Evolutionary conservation across 345 rosid species (phyloP).

Genomic region (Euclidium syriacum): DNA sequence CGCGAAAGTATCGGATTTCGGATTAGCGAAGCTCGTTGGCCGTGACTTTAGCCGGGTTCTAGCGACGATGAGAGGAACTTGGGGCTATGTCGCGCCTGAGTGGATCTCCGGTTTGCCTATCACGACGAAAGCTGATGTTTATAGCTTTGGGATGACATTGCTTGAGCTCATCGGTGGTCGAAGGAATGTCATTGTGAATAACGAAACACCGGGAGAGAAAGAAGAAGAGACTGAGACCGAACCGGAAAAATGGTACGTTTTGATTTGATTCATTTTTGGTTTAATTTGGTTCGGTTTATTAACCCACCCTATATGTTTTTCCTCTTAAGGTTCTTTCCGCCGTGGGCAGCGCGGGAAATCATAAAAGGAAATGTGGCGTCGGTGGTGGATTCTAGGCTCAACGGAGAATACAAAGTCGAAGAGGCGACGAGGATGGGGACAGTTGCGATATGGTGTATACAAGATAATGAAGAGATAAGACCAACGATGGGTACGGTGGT

Average conservation of each 20-base stretch:
- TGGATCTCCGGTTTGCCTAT: constrained; percentile 59
- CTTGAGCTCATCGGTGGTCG: constrained; percentile 67
- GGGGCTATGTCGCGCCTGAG: constrained; percentile 69
- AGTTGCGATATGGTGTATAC: constrained; percentile 82
- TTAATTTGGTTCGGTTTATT: too few relatives aligned
- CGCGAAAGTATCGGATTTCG: constrained; percentile 57
- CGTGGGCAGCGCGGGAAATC: constrained; percentile 75
- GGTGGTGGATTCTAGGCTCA: constrained; percentile 44
- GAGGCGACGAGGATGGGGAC: constrained; percentile 57
- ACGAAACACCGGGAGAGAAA: constrained; percentile 34
- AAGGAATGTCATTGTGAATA: constrained; percentile 42
- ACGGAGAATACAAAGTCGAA: constrained; percentile 37
- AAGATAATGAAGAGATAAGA: constrained; percentile 56
- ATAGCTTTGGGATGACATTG: constrained; percentile 67
- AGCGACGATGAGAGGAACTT: constrained; percentile 60
- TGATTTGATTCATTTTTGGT: too few relatives aligned
- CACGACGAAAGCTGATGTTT: constrained; percentile 66
- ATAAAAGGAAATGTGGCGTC: constrained; percentile 50
- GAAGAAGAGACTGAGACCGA: constrained; percentile 28
- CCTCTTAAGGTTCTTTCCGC: constrained; percentile 68
- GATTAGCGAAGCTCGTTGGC: constrained; percentile 56
- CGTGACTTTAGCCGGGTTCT: constrained; percentile 56
- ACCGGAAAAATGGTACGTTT: constrained; percentile 30
- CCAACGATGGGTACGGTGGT: constrained; percentile 69
- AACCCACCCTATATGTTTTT: background rate